Conservation (phyloP, 192 early-diverging fungal species). For the Entrophospora sp. region DNA sequence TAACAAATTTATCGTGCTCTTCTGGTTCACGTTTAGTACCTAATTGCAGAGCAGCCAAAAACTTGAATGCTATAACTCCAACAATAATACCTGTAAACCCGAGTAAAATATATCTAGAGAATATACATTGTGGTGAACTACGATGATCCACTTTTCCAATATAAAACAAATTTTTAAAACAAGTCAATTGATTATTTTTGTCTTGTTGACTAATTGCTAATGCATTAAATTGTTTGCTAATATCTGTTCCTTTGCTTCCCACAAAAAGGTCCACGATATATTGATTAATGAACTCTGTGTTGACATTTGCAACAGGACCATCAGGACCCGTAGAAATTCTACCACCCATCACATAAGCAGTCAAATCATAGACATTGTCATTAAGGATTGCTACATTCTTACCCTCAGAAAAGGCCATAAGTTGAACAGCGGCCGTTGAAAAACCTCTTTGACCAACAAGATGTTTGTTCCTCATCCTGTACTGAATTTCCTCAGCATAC, state of each 20-base stretch:
- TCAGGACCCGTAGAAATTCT: constrained; percentile 32
- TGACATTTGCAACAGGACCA: constrained; percentile 30
- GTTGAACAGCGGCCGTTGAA: constrained; percentile 45
- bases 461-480: constrained; percentile 51
- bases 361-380: constrained; percentile 64
- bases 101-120: constrained; percentile 79
- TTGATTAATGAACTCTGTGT: constrained; percentile 50
- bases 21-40: constrained; percentile 67
- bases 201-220: constrained; percentile 38
- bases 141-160: constrained; percentile 80
- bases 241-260: constrained; percentile 53
- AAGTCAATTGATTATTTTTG: constrained; percentile 50
- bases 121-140: constrained; percentile 66
- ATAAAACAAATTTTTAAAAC: constrained; percentile 79
- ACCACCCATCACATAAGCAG: constrained; percentile 54
- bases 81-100: constrained; percentile 75
- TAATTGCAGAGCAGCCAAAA: constrained; percentile 89
- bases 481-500: constrained; percentile 50
- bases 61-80: constrained; percentile 84
- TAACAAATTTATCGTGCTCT: constrained; percentile 83
- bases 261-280: constrained; percentile 55
- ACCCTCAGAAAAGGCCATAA: constrained; percentile 43
- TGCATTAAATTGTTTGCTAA: constrained; percentile 48
- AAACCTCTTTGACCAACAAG: constrained; percentile 59
- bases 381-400: constrained; percentile 59